These are phyloP conservation scores for Dioscorea dumetorum DNA, from an alignment of 106 monocot species.

Conservation along the genomic window DNA sequence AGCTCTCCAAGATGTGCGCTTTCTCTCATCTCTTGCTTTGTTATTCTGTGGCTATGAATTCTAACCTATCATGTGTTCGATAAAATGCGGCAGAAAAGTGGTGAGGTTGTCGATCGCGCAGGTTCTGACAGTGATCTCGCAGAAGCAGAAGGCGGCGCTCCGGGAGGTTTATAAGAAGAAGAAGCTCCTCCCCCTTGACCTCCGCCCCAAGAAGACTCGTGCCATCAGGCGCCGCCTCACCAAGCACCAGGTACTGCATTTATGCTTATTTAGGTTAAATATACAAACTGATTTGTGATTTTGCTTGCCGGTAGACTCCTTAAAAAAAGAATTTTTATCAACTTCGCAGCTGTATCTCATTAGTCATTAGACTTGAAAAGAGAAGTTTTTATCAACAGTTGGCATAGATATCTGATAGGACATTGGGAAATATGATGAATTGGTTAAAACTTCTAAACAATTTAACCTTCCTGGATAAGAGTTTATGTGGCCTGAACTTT, in stretches of 20 bases:
- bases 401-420: too few relatives aligned
- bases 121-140: conserved; percentile 46
- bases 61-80: not conserved
- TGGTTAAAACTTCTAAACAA: too few relatives aligned
- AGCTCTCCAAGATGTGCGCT: conserved; percentile 47
- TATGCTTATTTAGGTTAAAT: not conserved
- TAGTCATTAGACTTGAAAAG: too few relatives aligned
- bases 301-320: not conserved
- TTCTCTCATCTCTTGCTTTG: not conserved
- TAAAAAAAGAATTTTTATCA: too few relatives aligned
- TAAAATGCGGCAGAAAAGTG: conserved; percentile 28
- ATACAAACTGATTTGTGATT: not conserved
- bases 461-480: too few relatives aligned
- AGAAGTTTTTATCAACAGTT: too few relatives aligned
- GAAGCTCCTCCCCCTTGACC: conserved; percentile 44
- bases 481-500: too few relatives aligned
- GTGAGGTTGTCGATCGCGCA: conserved; percentile 50
- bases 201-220: conserved; percentile 46
- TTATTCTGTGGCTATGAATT: not conserved
- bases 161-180: conserved; percentile 54
- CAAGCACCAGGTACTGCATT: conserved; percentile 62
- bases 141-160: conserved; percentile 54
- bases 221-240: conserved; percentile 45
- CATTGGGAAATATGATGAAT: too few relatives aligned
- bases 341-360: too few relatives aligned